Evolutionary conservation across 768 basidiomycete genomes (phyloP), one percentile per base, ranked within the genome.

Genomic region (Suillus subaureus): DNA sequence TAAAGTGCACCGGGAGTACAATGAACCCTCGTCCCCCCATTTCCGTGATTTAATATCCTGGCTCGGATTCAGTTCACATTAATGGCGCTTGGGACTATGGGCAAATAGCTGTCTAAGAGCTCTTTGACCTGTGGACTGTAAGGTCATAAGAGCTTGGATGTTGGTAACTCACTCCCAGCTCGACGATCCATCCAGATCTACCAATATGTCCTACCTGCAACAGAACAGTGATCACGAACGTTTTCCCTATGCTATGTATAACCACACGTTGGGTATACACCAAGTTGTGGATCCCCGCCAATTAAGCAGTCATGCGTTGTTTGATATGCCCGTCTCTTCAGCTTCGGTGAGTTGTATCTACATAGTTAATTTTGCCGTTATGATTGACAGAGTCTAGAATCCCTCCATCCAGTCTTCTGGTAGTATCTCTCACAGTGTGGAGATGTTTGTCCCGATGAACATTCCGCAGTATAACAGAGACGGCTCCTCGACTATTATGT

Each of bases 401-500:
- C 6, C 18, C 7, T n/a, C 54, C 4, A 42, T 12, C 15, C 40
- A 42, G 21, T 42, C 40, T 21, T 42, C 58, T 23, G 28, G 18
- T 7, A 42, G 12, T 42, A 31, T 6, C 12, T 31, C 58, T 60
- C 40, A 42, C 28, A 13, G 40, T 15, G 33, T 18, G 31, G 55
- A 61, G 21, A 23, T 18, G 18, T 62, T 51, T 28, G 61, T 62
- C 26, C 61, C 61, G 21, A 62, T 62, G 61, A 26, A 35, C 31
- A 23, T 51, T 39, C 31, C 37, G n/a, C 45, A 35, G 31, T 28
- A 35, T 35, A 62, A 35, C 13, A 55, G 33, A 62, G 33, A 62
- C n/a, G 61, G 55, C n/a, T 62, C 42, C 15, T 62, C 49, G 28
- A 60, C 39, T 42, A 40, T 60, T 28, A 40, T 60, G 26, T 60